Base-by-base conservation (phyloP, 2,329 filamentous ascomycete species). In the Hortaea werneckii region DNA sequence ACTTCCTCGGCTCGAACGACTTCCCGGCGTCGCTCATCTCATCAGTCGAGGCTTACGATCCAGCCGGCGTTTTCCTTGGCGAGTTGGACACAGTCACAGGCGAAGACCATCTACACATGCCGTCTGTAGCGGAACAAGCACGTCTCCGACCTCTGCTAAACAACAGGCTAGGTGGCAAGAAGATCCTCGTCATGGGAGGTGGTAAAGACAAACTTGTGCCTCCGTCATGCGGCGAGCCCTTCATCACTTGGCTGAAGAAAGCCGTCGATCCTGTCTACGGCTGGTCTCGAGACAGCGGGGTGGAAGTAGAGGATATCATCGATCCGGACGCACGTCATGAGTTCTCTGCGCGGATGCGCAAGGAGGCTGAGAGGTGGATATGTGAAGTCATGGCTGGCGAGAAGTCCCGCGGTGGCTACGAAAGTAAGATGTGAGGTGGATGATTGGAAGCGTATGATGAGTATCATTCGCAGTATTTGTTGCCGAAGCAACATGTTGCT, bases 1-100 rank as follows among this genome's bases (percentile, higher is more conserved):
- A 74, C 0, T 94, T 96, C 58, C 60, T 94, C 0, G 87, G 87
- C 2, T 88, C 84, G 47, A 68, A 67, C 35, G 84, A 89, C 58
- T 95, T 95, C 56, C 89, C 90, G 0, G 63, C 66, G 0, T 74
- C 79, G 0, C 74, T 95, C 5, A 67, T 89, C 1, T 66, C 74
- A 1, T 74, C 78, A 0, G 77, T 87, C 29, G 67, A 74, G 20
- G 75, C 74, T 44, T 78, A 75, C 48, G 92, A 98, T 57, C 88
- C 90, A 0, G 84, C 83, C 13, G 82, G 78, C 1, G 68, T 92
- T 5, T 66, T 95, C 7, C 80, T 94, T 5, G 54, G 59, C 12
- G 57, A 66, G 58, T 50, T 65, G 1, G 56, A 59, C 26, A 56
- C 57, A 1, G 54, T 59, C 4, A 57, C 58, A 2, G 49, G 49